Evolutionary conservation across 768 basidiomycete species (phyloP), one percentile per base, ranked within the genome.

Genomic region (Rhodotorula babjevae): DNA sequence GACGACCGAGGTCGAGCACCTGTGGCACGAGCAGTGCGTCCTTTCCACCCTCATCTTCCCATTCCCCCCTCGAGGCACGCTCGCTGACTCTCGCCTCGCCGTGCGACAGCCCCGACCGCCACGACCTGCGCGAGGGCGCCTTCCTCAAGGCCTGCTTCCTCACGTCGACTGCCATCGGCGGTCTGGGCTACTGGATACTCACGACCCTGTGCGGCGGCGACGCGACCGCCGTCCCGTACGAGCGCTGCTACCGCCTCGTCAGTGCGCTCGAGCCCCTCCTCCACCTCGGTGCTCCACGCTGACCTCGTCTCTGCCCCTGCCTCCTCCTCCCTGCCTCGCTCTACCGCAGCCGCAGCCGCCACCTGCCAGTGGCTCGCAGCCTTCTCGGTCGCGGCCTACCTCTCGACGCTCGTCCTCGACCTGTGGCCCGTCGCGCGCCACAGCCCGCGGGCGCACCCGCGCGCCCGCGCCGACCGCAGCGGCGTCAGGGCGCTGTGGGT

Each of bases 21-120:
- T 74, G 1, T 71, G 69, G 73, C 69, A 74, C 47, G 73, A 74
- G 50, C 73, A 74, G 73, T 70, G 27, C 25, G 65, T 33, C 52
- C n/a, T 8, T 33, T 40, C 25, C 15, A 5, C 25, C 42, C 31
- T 18, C 16, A n/a, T n/a, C n/a, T n/a, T n/a, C n/a, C n/a, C n/a
- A n/a, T n/a, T n/a, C n/a, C n/a, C n/a, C n/a, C n/a, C n/a, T n/a
- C n/a, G n/a, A n/a, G n/a, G n/a, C n/a, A n/a, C n/a, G n/a, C n/a
- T n/a, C n/a, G n/a, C n/a, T n/a, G n/a, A n/a, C n/a, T n/a, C n/a
- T n/a, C n/a, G n/a, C n/a, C n/a, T n/a, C n/a, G n/a, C n/a, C 6
- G 2, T 14, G 2, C 16, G 27, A n/a, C 36, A 74, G 73, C 31
- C 73, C 73, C 0, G 73, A 74, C 56, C 73, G 73, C 0, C 40